Percentiles rank a stretch among this genome's conserved stretches.
phyloP scores from a whole-genome alignment of 768 basidiomycete species.

The Mrakia blollopis region DNA sequence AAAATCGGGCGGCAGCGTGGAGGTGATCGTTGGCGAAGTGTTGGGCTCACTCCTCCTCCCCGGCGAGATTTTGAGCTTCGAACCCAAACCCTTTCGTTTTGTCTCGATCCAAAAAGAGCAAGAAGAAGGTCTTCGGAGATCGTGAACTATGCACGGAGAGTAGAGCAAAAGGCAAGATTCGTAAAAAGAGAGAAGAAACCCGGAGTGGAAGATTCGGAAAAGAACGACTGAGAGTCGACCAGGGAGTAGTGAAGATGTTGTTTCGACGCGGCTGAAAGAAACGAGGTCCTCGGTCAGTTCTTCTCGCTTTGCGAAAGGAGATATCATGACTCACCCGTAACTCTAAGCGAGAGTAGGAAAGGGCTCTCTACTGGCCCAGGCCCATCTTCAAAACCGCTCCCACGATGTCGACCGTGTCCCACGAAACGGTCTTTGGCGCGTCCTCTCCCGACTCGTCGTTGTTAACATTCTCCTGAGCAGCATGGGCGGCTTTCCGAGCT shows the following conservation, averaged over 20 bases:
- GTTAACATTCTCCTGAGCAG: neutral
- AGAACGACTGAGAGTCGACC: neutral
- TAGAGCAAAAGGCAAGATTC: no score
- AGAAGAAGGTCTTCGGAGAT: no score
- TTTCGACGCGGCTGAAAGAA: neutral
- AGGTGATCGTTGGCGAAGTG: no score
- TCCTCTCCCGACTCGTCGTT: neutral
- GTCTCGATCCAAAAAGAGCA: no score
- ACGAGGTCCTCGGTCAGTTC: no score
- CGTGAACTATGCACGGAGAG: no score
- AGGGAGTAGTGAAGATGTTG: neutral
- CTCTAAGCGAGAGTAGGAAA: neutral
- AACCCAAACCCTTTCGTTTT: no score
- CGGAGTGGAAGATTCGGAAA: neutral
- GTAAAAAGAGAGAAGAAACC: no score
- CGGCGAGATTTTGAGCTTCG: no score
- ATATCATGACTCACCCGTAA: no score
- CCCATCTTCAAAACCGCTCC: slow-evolving; percentile 31
- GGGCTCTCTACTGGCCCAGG: neutral
- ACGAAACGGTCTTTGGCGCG: slow-evolving; percentile 1
- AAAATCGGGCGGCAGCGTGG: no score
- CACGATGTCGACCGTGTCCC: slow-evolving; percentile 32
- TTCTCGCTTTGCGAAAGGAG: no score
- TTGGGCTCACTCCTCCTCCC: neutral
- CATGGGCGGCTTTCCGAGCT: slow-evolving; percentile 26